Base-by-base conservation (phyloP, 2,329 filamentous ascomycete species). In the Conoideocrella luteorostrata region DNA sequence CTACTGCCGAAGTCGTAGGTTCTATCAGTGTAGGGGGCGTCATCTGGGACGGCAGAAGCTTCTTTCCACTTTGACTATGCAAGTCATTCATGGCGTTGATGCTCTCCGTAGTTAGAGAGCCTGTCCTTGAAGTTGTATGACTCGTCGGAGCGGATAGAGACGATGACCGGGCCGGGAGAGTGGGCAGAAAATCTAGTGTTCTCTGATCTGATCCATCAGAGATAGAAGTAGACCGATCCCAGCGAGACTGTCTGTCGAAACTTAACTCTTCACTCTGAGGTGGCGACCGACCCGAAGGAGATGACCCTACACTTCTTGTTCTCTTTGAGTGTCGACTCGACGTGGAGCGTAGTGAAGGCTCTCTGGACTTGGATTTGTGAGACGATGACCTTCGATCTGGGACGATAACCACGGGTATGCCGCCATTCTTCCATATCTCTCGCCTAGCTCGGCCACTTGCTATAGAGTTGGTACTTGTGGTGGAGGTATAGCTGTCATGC, bases 91-190 rank as follows among this genome's bases (percentile, higher is more conserved):
- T 75, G n/a, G 75, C 70, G 45, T 71, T 72, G 28, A 80, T 58
- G 50, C 77, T 82, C 44, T 80, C 77, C 0, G 74, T 64, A 5
- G 78, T 51, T 18, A 51, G 23, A 32, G 49, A 49, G 7, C 1
- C 47, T 7, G 47, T 17, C 18, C 76, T 65, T 10, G 75, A 78
- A 5, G 58, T 65, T 51, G 79, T 79, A 32, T 75, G 69, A 54
- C 78, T 83, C 1, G 77, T 80, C 2, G 78, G 75, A 2, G 78
- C 78, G 4, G 80, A 83, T 7, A 82, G 64, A 12, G 79, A 83
- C 2, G 80, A 82, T 32, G 72, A 72, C 34, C 79, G 71, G 26
- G 65, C 57, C 1, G 79, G 79, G 24, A 82, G 71, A 7, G 65
- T 62, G 9, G 78, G 80, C 9, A 79, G 74, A 45, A 71, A 80